Evolutionary conservation across 1,284 basidiomycete species (phyloP), one percentile per base, ranked within the genome.

Genomic region (Lignosus rhinocerotis): DNA sequence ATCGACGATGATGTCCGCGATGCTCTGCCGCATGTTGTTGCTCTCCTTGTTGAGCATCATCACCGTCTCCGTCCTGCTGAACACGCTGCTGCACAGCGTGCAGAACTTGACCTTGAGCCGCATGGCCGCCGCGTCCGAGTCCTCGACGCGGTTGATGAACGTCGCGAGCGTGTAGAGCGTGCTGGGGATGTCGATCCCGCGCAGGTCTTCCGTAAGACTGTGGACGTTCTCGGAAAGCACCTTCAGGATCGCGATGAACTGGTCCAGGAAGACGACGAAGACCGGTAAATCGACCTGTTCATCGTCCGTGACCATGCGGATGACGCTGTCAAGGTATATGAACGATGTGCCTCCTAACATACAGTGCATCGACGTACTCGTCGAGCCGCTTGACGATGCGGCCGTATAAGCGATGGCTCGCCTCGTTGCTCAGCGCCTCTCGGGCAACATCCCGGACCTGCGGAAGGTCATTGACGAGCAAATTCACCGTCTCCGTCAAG

Each of bases 41-140:
- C 75, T 73, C 58, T 78, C 84, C 65, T 91, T 88, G 70, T 87
- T 90, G 8, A 86, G 85, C 57, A 90, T 73, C 1, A 81, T 80
- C 25, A 90, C 72, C 10, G 81, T 78, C 55, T 89, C 87, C 0
- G 79, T 78, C 30, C 86, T 84, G 42, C 80, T 78, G 66, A 88
- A 86, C 5, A 90, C 80, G 36, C 79, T 80, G 62, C 92, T 91
- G 64, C 86, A 85, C 45, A 95, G 79, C 41, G 78, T 73, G 66
- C 91, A 94, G 68, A 90, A 93, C 71, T 88, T 92, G 69, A 84
- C 78, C 69, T 90, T 89, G 66, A 92, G 78, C 6, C 91, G 83
- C 64, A 91, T 78, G 7, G 91, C 82, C 53, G 83, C 78, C 0
- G 82, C 79, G 4, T 76, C 72, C 4, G 80, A 74, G 39, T 84